Base-by-base conservation (phyloP, 441 rosid species). In the Bocquillonia castaneifolia region DNA sequence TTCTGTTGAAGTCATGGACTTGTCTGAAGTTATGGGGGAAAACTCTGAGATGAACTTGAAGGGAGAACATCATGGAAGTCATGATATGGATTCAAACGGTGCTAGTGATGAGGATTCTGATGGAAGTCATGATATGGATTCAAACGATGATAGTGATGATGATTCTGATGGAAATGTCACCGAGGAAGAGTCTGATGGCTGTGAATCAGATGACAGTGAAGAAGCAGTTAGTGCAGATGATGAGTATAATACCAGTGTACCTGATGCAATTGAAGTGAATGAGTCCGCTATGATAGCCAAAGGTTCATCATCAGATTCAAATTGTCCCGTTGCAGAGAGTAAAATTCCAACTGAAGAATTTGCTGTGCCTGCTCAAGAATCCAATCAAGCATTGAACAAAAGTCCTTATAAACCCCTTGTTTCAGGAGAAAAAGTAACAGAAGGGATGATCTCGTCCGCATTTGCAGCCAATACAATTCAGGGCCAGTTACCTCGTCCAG, bases 401-500 rank as follows among this genome's bases (percentile, higher is more conserved):
- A 66, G 56, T 37, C 23, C 67, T 15, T 25, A 2, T 47, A 29
- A 58, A 55, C 61, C 76, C 54, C 48, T 51, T 5, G 59, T 34
- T 48, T 68, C 59, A 31, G 64, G 40, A 18, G 63, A 64, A 37
- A 54, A 9, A 45, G 31, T 66, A 26, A 3, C 64, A n/a, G 52
- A 18, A 13, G 63, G 59, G 25, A 53, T 6, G 10, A 50, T 57
- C 32, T 52, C 45, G 7, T 57, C 79, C 29, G 78, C 81, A 22
- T 71, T 67, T 63, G 77, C 80, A 66, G 72, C 80, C 54, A 80
- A 77, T 48, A 48, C 73, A 60, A 53, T 74, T 55, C 67, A 81
- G 74, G 65, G 63, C 53, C 83, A 81, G 75, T 74, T 76, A 71
- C 79, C 83, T 18, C 76, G 74, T 58, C 81, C 80, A 17, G 70